phyloP scores from a whole-genome alignment of 768 basidiomycete genomes.

The Russula emetica region DNA sequence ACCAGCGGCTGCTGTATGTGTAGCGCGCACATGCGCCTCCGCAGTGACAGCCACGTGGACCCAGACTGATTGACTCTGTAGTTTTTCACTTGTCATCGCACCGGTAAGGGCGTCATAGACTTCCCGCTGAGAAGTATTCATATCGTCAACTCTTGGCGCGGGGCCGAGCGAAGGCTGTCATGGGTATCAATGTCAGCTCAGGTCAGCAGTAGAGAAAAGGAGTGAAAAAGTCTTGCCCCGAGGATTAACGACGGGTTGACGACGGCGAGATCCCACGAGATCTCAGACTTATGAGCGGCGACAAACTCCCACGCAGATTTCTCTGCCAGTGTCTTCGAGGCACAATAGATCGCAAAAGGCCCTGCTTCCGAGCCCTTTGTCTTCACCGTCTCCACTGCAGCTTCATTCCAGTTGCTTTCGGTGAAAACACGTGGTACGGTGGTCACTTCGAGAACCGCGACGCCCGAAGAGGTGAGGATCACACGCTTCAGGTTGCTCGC shows the following conservation, averaged over 20 bases:
- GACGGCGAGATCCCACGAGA: slow-evolving; percentile 50
- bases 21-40: slow-evolving; percentile 19
- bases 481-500: slow-evolving; percentile 56
- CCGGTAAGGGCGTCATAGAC: slow-evolving; percentile 18
- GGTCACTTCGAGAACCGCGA: slow-evolving; percentile 39
- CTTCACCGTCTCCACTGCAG: slow-evolving; percentile 42
- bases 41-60: slow-evolving; percentile 8
- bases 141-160: slow-evolving; percentile 13
- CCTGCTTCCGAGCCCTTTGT: slow-evolving; percentile 47
- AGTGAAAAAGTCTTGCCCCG: background rate
- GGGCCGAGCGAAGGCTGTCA: slow-evolving; percentile 33
- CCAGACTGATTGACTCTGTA: slow-evolving; percentile 6
- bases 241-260: slow-evolving; percentile 48
- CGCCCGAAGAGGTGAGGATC: slow-evolving; percentile 57
- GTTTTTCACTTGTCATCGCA: background rate
- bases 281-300: slow-evolving; percentile 40
- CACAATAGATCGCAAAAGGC: slow-evolving; percentile 45
- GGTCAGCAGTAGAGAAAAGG: background rate
- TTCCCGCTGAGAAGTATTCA: slow-evolving; percentile 22
- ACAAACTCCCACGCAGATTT: slow-evolving; percentile 51
- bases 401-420: slow-evolving; percentile 52
- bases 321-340: slow-evolving; percentile 60
- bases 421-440: slow-evolving; percentile 25
- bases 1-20: slow-evolving; percentile 1
- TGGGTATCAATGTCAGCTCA: background rate